Evolutionary conservation across 1,139 yeast genomes (phyloP).

Genomic region (Groenewaldozyma auringiensis): DNA sequence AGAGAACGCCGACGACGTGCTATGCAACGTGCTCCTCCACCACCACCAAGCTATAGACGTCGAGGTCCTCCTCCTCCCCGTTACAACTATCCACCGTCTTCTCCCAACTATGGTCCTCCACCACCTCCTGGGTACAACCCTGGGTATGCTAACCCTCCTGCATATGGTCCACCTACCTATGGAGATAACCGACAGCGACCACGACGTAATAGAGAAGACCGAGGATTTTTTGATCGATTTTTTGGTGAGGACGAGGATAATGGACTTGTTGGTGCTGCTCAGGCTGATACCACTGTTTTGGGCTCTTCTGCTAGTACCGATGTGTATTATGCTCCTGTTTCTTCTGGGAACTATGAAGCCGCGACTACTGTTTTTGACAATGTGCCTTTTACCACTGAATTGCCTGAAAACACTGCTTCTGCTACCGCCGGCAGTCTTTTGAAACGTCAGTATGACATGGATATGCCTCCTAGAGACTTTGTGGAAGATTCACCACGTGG

Average conservation of each 20-base stretch:
- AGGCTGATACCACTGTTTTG: background rate
- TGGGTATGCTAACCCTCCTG: background rate
- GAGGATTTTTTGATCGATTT: conserved; percentile 1
- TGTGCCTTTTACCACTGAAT: background rate
- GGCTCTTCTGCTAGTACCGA: background rate
- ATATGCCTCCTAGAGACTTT: background rate
- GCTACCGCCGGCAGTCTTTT: background rate
- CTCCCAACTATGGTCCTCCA: conserved; percentile 2
- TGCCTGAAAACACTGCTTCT: background rate
- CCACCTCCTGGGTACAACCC: conserved; percentile 6
- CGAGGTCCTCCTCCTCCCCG: conserved; percentile 2
- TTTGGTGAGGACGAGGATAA: conserved; percentile 1
- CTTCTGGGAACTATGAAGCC: background rate
- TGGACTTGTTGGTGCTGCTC: background rate
- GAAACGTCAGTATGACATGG: background rate
- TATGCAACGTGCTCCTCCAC: background rate
- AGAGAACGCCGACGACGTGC: conserved; percentile 3
- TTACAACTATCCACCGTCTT: conserved; percentile 2
- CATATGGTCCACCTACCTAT: background rate
- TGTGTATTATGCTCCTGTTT: background rate
- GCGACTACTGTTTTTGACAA: background rate
- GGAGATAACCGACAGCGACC: background rate
- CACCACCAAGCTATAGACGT: background rate
- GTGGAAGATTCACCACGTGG: background rate
- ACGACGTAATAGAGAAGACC: background rate